Evolutionary conservation across 495 filamentous ascomycete genomes (phyloP).

Genomic region (Cetradonia linearis): DNA sequence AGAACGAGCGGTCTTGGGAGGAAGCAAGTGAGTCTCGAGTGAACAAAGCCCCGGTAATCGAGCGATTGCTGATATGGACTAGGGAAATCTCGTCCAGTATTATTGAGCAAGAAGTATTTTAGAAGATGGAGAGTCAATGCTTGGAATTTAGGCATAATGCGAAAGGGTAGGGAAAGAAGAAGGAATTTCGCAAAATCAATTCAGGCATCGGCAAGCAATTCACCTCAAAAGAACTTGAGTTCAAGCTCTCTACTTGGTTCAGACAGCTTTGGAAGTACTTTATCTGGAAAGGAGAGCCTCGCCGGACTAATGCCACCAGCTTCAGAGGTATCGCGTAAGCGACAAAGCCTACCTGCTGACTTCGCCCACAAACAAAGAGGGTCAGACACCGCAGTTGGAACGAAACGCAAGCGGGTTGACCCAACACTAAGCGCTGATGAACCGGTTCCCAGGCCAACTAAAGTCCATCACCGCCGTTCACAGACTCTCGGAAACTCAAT

Average conservation of each 20-base stretch:
- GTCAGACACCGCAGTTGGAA: neutral
- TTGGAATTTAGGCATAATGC: slow-evolving; percentile 23
- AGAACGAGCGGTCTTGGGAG: slow-evolving; percentile 25
- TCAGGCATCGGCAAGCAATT: slow-evolving; percentile 11
- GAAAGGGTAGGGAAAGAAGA: slow-evolving; percentile 23
- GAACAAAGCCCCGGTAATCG: neutral
- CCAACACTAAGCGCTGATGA: neutral
- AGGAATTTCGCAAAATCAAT: slow-evolving; percentile 22
- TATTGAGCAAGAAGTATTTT: slow-evolving; percentile 22
- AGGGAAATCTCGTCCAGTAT: slow-evolving; percentile 20
- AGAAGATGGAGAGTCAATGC: slow-evolving; percentile 22
- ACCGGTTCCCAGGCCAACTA: neutral
- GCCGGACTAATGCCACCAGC: slow-evolving; percentile 18
- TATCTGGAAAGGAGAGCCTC: neutral
- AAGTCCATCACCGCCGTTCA: slow-evolving; percentile 11
- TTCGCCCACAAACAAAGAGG: neutral
- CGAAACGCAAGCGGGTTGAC: slow-evolving; percentile 19
- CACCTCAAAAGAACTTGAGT: slow-evolving; percentile 1
- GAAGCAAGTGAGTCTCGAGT: slow-evolving; percentile 22
- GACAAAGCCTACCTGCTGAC: slow-evolving; percentile 23
- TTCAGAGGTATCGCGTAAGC: slow-evolving; percentile 7
- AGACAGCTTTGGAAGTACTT: neutral
- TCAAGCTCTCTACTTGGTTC: neutral
- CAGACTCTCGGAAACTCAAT: slow-evolving; percentile 13
- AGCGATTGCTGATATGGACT: slow-evolving; percentile 17